Evolutionary conservation across 768 basidiomycete genomes (phyloP), one percentile per base, ranked within the genome.

Genomic region (Piloderma croceum): DNA sequence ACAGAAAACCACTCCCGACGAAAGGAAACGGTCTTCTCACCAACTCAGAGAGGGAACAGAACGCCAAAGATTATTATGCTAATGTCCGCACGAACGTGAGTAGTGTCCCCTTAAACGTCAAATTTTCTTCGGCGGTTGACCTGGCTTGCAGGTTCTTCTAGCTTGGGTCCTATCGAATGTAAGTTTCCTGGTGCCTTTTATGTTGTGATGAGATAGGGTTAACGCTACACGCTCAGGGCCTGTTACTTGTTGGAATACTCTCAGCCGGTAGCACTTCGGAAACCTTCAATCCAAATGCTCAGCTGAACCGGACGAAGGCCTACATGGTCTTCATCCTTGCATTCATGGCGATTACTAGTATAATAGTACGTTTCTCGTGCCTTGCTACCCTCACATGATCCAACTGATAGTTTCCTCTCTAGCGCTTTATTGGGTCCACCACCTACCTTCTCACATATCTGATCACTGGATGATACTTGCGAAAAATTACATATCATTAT

Each of bases 81-180:
- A 81, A 80, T 51, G 86, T 92, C 39, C 68, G 90, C 47, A 90
- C 89, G 6, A 90, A 91, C 63, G 84, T 72, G 34, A 34, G 65
- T 46, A n/a, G 15, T 13, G 24, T 32, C n/a, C 9, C n/a, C 37
- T 18, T n/a, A n/a, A n/a, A n/a, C n/a, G n/a, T n/a, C n/a, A n/a
- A n/a, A n/a, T n/a, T n/a, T n/a, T n/a, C n/a, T n/a, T n/a, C 20
- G 24, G 12, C 41, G 17, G 19, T 34, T 38, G 24, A 42, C 19
- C 17, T 36, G 42, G 17, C 31, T 15, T 43, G 23, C 37, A 80
- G 75, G 76, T 83, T 24, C 60, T 93, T 32, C 66, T 93, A 41
- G 65, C 74, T 3, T 92, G 90, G 90, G 86, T 87, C 3, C 53
- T 92, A 45, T 83, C 87, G 20, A 92, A 92, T 54, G 90, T 89